These are phyloP conservation scores for Aspergillus fumigatus DNA, from an alignment of 2,329 filamentous ascomycete species.

Conservation along the genomic window DNA sequence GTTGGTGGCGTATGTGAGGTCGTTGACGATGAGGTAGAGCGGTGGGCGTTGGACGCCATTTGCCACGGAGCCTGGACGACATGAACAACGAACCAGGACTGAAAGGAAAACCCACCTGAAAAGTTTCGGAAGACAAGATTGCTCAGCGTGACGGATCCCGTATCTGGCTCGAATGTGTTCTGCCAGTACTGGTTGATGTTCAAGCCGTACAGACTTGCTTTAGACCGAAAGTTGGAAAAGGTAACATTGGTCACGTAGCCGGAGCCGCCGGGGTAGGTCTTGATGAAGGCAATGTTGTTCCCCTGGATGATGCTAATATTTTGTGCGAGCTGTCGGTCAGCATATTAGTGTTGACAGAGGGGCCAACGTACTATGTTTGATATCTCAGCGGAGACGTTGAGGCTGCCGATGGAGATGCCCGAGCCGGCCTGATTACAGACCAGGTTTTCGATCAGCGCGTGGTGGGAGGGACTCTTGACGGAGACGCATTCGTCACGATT, in stretches of 20 bases:
- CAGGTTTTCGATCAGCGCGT: slow-evolving; percentile 33
- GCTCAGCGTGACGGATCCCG: slow-evolving; percentile 19
- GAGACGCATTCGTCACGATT: slow-evolving; percentile 38
- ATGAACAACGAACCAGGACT: no score
- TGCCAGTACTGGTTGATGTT: slow-evolving; percentile 26
- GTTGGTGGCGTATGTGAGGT: slow-evolving; percentile 28
- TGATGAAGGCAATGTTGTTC: slow-evolving; percentile 37
- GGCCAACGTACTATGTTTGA: slow-evolving; percentile 23
- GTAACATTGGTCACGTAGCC: slow-evolving; percentile 34
- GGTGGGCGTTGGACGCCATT: slow-evolving; percentile 26
- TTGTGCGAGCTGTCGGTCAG: slow-evolving; percentile 20
- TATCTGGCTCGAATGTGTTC: slow-evolving; percentile 20
- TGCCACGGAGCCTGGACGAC: slow-evolving; percentile 24
- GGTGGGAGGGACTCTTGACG: slow-evolving; percentile 34
- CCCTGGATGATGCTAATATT: slow-evolving; percentile 38
- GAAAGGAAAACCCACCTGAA: no score
- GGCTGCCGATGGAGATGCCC: slow-evolving; percentile 35
- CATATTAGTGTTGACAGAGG: background rate
- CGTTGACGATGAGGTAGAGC: slow-evolving; percentile 29
- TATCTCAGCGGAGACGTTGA: slow-evolving; percentile 28
- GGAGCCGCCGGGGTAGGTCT: slow-evolving; percentile 37
- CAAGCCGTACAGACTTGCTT: slow-evolving; percentile 21
- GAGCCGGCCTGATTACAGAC: slow-evolving; percentile 36
- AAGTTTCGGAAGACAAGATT: slow-evolving; percentile 27
- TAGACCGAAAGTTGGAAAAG: slow-evolving; percentile 28